These are phyloP conservation scores for Mycosphaerella arachidis DNA, from an alignment of 2,329 filamentous ascomycete species.

Conservation along the genomic window DNA sequence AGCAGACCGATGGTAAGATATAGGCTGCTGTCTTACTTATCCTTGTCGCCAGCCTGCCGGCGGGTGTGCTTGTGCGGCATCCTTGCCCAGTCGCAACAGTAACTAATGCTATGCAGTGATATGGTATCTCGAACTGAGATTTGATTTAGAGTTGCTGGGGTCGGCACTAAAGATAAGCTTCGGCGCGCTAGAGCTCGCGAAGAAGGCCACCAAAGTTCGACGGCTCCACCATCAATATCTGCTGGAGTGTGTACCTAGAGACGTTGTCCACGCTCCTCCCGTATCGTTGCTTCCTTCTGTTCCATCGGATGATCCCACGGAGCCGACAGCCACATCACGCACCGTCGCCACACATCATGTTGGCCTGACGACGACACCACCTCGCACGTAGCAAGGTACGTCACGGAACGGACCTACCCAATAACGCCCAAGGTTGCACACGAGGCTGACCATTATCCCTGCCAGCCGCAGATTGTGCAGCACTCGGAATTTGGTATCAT, in stretches of 20 bases:
- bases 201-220: not conserved
- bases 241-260: too few relatives aligned
- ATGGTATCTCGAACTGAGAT: not conserved
- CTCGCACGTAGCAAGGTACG: not conserved
- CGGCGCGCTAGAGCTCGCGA: not conserved
- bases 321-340: not conserved
- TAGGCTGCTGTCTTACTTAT: conserved; percentile 28
- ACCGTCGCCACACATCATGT: not conserved
- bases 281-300: not conserved
- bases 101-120: not conserved
- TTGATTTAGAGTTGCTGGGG: not conserved
- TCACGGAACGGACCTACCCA: not conserved
- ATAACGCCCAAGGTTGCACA: not conserved
- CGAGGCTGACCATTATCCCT: not conserved
- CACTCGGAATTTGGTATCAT: not conserved
- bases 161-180: not conserved
- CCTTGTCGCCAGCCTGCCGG: conserved; percentile 31
- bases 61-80: conserved; percentile 34
- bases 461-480: not conserved
- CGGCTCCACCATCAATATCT: not conserved
- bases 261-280: not conserved
- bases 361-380: not conserved
- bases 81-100: not conserved
- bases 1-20: conserved; percentile 21
- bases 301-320: not conserved